Base-by-base conservation (phyloP, 106 monocot genomes). In the Ottelia alismoides region DNA sequence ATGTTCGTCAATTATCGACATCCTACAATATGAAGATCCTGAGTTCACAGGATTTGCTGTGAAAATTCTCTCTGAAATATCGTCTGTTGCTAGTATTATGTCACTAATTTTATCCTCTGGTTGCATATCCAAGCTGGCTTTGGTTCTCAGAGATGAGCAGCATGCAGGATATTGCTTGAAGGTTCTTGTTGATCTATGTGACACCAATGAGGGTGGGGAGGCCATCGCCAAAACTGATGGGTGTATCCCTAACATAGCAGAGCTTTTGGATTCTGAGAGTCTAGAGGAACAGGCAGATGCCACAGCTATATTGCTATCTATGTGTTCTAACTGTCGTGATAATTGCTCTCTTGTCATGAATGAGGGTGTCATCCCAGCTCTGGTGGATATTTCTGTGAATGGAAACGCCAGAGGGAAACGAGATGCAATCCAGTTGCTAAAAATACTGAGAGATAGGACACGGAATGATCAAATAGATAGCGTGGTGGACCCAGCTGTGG, bases 351-450 rank as follows among this genome's bases (percentile, higher is more conserved):
- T 77, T n/a, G 76, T 96, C 11, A 55, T 85, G 88, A 72, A 96
- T 32, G 85, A 98, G 62, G 89, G 85, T 24, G 62, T 90, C 3
- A 75, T 98, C 54, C 89, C 85, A 28, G 49, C 85, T 35, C 79
- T 98, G 26, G 85, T 85, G 17, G 44, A 82, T 58, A 72, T 90
- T 16, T 90, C 90, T 12, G 69, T 85, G 1, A 98, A 79, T 61
- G 98, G 98, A 22, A 90, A 44, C 49, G 21, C 27, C 1, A 61
- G 72, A 29, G 76, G 70, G 17, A 77, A 67, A 58, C 72, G 72
- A 30, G 52, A 26, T 20, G 65, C 90, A 16, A 63, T 51, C 31
- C 63, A 66, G 64, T 67, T 98, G 61, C 89, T 98, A 18, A 61
- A 62, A 28, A 53, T 83, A 62, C 49, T 90, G 53, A 85, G 85